phyloP scores from a whole-genome alignment of 306 rosid species.

The Pyrus communis region DNA sequence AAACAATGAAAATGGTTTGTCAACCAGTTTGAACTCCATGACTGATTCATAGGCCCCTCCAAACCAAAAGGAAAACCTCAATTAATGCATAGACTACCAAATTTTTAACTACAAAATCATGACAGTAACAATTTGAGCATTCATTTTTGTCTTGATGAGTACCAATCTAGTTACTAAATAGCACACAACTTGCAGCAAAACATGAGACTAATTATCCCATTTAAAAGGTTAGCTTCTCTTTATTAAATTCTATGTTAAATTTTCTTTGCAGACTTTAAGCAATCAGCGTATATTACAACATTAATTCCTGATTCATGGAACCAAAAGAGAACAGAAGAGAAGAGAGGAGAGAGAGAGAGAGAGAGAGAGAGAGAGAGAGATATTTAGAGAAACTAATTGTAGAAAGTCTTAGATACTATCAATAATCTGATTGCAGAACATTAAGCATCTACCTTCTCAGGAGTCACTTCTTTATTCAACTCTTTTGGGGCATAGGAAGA shows the following conservation, averaged over 20 bases:
- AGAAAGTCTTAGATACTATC: not conserved
- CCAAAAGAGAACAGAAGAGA: not conserved
- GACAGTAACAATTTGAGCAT: not conserved
- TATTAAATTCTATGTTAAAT: not conserved
- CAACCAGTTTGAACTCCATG: not conserved
- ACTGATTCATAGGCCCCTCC: not conserved
- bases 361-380: no score
- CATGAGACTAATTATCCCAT: not conserved
- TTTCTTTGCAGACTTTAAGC: not conserved
- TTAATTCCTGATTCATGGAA: not conserved
- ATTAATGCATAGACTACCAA: not conserved
- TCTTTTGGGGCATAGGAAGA: slow-evolving; percentile 93
- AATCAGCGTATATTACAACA: not conserved
- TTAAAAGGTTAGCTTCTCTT: not conserved
- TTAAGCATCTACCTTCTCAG: slow-evolving; percentile 74
- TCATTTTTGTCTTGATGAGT: not conserved
- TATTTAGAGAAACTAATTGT: not conserved
- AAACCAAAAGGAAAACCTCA: not conserved
- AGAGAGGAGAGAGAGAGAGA: not conserved
- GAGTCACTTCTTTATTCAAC: slow-evolving; percentile 78
- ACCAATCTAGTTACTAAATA: not conserved
- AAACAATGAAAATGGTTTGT: not conserved
- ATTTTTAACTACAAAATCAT: not conserved
- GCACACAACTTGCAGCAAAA: not conserved
- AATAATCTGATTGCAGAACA: not conserved